Base-by-base conservation (phyloP, 257 asterid species). In the Asclepias syriaca region DNA sequence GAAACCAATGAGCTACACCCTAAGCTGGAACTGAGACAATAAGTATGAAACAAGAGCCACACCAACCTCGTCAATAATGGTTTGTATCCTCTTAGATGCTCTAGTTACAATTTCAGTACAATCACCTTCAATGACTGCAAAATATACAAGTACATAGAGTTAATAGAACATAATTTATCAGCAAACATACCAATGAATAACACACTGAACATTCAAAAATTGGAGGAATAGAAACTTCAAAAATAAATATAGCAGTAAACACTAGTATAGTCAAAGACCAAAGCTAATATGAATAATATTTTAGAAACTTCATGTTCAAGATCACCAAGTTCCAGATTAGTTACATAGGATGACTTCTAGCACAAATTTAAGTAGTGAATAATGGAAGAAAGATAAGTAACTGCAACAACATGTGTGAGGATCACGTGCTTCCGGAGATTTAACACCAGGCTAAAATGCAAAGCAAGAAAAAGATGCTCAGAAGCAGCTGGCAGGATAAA, bases 81-180 rank as follows among this genome's bases (percentile, higher is more conserved):
- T 57, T 71, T 84, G 90, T 77, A 91, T 73, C 77, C 78, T 88
- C 80, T 81, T 82, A 34, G 95, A 83, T 73, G 96, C 99, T 81
- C 65, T 84, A 61, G 86, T 70, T 58, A 94, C 87, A 84, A 86
- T 84, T 85, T 88, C 97, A 78, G 87, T 80, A 63, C 92, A 89
- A 84, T 19, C 76, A 66, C 99, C 96, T 86, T 94, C 91, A 66
- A 91, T 84, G 74, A 77, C 97, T 94, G 92, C 84, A 83, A 54
- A 80, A 80, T 45, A 77, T 73, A 74, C 67, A 71, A 76, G 78
- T 32, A 40, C 37, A 24, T 51, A 54, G 5, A 53, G 65, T n/a
- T 65, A 22, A 21, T 39, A 34, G 29, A 59, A 48, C 39, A 55
- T 21, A 39, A 66, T 19, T 39, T 27, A 16, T 58, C 77, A 68